Evolutionary conservation across 805 yeast species (phyloP).

Genomic region (Dipodascus geniculatus): DNA sequence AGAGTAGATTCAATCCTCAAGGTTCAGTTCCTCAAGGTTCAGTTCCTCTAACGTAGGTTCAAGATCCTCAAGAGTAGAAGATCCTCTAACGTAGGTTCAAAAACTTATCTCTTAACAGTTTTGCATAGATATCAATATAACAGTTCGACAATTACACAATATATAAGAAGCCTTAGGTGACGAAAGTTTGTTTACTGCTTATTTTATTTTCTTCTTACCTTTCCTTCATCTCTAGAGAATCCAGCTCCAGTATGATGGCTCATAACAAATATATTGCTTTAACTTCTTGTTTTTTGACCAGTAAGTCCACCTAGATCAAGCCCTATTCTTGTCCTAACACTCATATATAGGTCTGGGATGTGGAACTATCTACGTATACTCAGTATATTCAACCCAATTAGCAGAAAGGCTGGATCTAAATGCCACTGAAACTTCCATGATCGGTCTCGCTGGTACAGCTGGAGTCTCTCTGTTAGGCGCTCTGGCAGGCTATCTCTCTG

Average conservation of each 20-base stretch:
- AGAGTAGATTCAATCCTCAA: no score
- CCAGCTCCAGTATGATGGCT: not conserved
- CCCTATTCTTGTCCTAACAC: constrained; percentile 8
- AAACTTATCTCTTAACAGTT: not conserved
- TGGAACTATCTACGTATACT: constrained; percentile 60
- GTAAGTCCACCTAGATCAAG: not conserved
- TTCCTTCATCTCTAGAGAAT: not conserved
- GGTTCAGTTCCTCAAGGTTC: no score
- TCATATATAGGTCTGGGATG: constrained; percentile 20
- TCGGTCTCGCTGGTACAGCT: constrained; percentile 52
- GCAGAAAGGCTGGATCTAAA: constrained; percentile 43
- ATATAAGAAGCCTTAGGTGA: not conserved
- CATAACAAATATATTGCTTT: not conserved
- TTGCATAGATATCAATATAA: not conserved
- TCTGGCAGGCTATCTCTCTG: constrained; percentile 17
- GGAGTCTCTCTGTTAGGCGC: constrained; percentile 39
- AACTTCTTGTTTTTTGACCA: not conserved
- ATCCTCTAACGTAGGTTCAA: no score
- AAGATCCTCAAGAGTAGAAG: no score
- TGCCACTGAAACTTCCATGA: constrained; percentile 47
- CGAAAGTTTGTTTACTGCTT: not conserved
- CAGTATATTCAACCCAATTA: constrained; percentile 63
- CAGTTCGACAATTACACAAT: not conserved
- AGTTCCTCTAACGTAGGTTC: no score
- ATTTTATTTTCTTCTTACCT: not conserved